These are phyloP conservation scores for Musa balbisiana DNA, from an alignment of 202 grass and related monocot genomes.

Conservation along the genomic window DNA sequence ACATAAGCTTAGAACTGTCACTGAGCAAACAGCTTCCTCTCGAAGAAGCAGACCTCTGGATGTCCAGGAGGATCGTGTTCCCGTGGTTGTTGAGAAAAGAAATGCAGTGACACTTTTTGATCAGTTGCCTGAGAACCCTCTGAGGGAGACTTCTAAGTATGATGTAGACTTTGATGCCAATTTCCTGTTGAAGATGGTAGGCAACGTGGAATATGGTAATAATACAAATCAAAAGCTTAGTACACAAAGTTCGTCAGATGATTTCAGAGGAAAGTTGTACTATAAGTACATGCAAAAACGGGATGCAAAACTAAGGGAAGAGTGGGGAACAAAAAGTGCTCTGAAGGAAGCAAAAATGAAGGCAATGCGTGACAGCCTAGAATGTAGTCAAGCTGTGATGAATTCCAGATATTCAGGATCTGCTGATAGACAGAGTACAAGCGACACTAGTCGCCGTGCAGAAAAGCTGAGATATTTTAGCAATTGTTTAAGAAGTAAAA, in stretches of 20 bases:
- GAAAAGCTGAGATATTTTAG: constrained; percentile 43
- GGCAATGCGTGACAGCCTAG: constrained; percentile 83
- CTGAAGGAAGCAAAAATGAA: constrained; percentile 84
- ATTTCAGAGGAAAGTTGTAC: constrained; percentile 89
- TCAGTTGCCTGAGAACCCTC: constrained; percentile 29
- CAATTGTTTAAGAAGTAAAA: constrained; percentile 42
- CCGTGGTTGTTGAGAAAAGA: constrained; percentile 40
- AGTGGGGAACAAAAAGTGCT: constrained; percentile 60
- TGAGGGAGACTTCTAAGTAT: constrained; percentile 36
- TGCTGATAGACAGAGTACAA: constrained; percentile 30
- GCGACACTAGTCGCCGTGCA: constrained; percentile 26
- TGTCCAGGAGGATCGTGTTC: constrained; percentile 36
- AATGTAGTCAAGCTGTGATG: constrained; percentile 79
- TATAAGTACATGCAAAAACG: constrained; percentile 92
- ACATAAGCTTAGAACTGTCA: constrained; percentile 48
- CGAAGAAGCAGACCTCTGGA: constrained; percentile 53
- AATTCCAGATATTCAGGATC: constrained; percentile 54
- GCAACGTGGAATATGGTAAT: constrained; percentile 31
- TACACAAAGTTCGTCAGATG: constrained; percentile 54
- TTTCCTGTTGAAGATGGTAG: constrained; percentile 68
- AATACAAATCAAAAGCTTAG: constrained; percentile 39
- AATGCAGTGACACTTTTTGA: constrained; percentile 31
- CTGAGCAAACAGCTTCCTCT: constrained; percentile 41
- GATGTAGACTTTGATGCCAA: constrained; percentile 38
- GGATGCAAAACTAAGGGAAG: constrained; percentile 82